Conservation (phyloP, 176 grass and related monocot species). For the Microstegium vimineum region DNA sequence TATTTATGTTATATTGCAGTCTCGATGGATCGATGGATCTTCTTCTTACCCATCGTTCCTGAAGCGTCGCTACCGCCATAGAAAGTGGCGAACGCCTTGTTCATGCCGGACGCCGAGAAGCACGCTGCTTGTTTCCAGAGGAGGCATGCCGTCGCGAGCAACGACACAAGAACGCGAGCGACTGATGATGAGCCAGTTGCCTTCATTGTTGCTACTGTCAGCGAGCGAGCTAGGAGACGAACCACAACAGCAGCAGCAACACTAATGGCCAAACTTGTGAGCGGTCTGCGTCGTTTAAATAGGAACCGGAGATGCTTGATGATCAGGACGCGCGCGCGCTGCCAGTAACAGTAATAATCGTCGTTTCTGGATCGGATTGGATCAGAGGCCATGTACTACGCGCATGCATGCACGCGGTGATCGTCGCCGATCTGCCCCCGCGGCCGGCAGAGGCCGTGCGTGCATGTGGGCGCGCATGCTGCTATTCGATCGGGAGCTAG, state of each 20-base stretch:
- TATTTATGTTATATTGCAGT: background rate
- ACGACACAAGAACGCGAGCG: background rate
- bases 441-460: background rate
- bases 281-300: background rate
- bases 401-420: background rate
- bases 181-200: background rate
- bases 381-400: background rate
- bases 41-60: slow-evolving; percentile 70
- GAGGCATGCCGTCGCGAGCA: slow-evolving; percentile 23
- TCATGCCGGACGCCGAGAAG: slow-evolving; percentile 34
- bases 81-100: slow-evolving; percentile 67
- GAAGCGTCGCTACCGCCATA: slow-evolving; percentile 74
- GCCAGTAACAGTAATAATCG: too few relatives aligned
- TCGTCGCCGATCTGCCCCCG: background rate
- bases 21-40: background rate
- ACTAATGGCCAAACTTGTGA: background rate
- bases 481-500: background rate
- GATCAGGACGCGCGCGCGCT: background rate
- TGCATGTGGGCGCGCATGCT: background rate
- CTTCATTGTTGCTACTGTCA: background rate
- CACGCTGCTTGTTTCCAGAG: background rate
- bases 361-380: slow-evolving; percentile 1
- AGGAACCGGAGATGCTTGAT: background rate
- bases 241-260: background rate
- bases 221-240: background rate